Evolutionary conservation across 2,329 filamentous ascomycete genomes (phyloP), one percentile per base, ranked within the genome.

Genomic region (Pleurostoma richardsiae): DNA sequence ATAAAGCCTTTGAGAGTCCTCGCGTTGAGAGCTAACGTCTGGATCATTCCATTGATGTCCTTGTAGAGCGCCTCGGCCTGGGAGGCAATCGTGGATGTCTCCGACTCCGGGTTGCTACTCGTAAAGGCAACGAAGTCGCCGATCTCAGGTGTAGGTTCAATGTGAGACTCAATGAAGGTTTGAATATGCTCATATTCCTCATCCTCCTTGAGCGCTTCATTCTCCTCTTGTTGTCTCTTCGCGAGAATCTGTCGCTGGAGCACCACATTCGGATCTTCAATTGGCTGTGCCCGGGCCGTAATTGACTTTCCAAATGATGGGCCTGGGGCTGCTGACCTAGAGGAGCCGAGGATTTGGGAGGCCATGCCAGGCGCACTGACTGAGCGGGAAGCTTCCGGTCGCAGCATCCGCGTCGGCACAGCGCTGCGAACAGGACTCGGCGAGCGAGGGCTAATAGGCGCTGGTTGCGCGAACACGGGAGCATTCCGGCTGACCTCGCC

Each of bases 41-140:
- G 90, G 40, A 99, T 84, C 94, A 97, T 99, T 10, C 88, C 88
- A 64, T 94, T 92, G 61, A 92, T 88, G 57, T 92, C 88, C 40
- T 86, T 79, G 62, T 88, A 94, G 1, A 86, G 72, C 19, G 80
- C 77, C 58, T 86, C 82, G 27, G 83, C 80, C 54, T 85, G 82
- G 6, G 77, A 73, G 4, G 81, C 77, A 30, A 85, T 42, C 26
- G 50, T 72, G 41, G 74, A 82, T 46, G 83, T 77, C 44, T 73
- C 70, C 10, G 75, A 74, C 10, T 74, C 71, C 4, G 74, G 69
- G 5, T 70, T 71, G 39, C 77, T 72, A 49, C 81, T 77, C 4
- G 76, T 69, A 55, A 82, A 79, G 3, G 77, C 83, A 44, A 88
- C 76, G 56, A 90, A 90, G 43, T 84, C 79, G 49, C 86, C 79